Conservation (phyloP, 495 filamentous ascomycete genomes). For the Neurospora intermedia region DNA sequence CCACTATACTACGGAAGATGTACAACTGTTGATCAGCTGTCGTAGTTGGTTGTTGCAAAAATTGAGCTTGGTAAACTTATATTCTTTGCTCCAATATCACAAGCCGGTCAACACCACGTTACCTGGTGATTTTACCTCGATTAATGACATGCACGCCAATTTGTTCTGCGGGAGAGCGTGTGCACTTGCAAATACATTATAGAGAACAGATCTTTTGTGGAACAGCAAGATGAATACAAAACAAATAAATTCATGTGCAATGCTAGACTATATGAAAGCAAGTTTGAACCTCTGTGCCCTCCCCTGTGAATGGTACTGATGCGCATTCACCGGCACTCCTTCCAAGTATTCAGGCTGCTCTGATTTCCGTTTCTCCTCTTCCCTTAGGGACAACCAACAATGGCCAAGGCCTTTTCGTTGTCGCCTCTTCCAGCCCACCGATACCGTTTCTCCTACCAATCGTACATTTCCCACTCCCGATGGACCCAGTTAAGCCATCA, state of each 20-base stretch:
- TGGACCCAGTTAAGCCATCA: conserved; percentile 20
- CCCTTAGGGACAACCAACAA: no score
- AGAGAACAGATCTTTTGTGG: not conserved
- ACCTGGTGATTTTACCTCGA: not conserved
- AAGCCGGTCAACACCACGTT: not conserved
- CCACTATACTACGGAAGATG: not conserved
- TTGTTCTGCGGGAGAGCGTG: not conserved
- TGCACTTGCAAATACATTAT: not conserved
- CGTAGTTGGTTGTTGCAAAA: not conserved
- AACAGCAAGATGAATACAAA: not conserved
- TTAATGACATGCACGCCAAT: not conserved
- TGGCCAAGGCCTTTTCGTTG: no score
- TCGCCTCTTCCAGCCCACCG: no score
- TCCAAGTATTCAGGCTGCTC: no score
- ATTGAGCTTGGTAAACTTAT: no score
- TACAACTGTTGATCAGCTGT: not conserved
- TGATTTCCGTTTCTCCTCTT: no score
- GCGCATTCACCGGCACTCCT: no score
- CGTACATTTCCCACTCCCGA: not conserved
- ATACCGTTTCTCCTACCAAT: not conserved
- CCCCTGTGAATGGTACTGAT: no score
- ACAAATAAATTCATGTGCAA: not conserved
- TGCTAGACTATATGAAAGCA: not conserved
- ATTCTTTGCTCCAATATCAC: no score
- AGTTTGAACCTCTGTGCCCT: not conserved